phyloP scores from a whole-genome alignment of 371 early-diverging fungal genomes.

The Umbelopsis sp. region DNA sequence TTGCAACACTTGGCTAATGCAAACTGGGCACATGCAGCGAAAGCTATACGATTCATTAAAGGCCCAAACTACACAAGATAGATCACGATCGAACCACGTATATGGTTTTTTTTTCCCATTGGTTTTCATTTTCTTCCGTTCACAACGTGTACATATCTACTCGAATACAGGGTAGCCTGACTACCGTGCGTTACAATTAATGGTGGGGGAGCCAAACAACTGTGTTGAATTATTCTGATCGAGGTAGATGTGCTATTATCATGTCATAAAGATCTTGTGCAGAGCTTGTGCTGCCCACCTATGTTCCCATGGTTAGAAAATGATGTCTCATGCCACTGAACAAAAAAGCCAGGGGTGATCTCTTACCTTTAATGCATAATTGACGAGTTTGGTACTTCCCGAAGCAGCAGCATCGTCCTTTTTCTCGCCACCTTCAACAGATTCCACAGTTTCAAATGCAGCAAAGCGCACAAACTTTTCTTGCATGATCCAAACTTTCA shows the following conservation, averaged over 20 bases:
- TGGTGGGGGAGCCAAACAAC: background rate
- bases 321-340: background rate
- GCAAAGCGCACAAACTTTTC: slow-evolving; percentile 63
- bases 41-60: too few species aligned
- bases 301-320: background rate
- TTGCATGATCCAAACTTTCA: slow-evolving; percentile 58
- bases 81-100: too few species aligned
- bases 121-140: background rate
- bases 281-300: slow-evolving; percentile 11
- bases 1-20: too few species aligned
- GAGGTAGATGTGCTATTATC: slow-evolving; percentile 18
- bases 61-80: too few species aligned
- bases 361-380: slow-evolving; percentile 49
- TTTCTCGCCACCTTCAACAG: slow-evolving; percentile 28
- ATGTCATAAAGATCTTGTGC: slow-evolving; percentile 18
- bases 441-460: slow-evolving; percentile 41
- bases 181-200: background rate
- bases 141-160: background rate
- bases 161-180: background rate
- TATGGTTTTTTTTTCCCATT: too few species aligned
- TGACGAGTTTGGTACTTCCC: slow-evolving; percentile 37
- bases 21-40: too few species aligned
- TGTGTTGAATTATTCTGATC: slow-evolving; percentile 11
- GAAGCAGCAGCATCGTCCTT: slow-evolving; percentile 22
- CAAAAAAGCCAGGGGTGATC: background rate